These are phyloP conservation scores for Neocatenulostroma microsporum DNA, from an alignment of 2,329 filamentous ascomycete species.

Conservation along the genomic window DNA sequence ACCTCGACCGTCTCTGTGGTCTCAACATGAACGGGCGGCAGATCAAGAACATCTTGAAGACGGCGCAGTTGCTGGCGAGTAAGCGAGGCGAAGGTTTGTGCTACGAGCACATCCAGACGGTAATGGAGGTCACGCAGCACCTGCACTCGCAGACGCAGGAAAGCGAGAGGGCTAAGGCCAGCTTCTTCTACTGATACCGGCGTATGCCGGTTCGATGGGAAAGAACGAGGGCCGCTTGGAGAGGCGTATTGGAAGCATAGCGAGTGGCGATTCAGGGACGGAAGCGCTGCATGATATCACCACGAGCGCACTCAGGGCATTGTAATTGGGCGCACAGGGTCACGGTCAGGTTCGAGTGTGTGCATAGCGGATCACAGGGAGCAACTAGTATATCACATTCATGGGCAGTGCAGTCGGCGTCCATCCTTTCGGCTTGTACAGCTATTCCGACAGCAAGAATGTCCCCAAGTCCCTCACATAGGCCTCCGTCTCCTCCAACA, in stretches of 20 bases:
- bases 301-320: too few species aligned
- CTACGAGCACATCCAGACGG: slow-evolving; percentile 27
- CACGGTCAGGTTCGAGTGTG: too few species aligned
- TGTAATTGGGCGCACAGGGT: too few species aligned
- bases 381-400: too few species aligned
- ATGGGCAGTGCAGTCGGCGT: too few species aligned
- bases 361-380: too few species aligned
- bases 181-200: slow-evolving; percentile 3
- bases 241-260: background rate
- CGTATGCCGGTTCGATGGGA: background rate
- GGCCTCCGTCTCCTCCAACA: slow-evolving; percentile 33
- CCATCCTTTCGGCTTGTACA: too few species aligned
- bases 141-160: slow-evolving; percentile 22
- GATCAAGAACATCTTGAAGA: slow-evolving; percentile 39
- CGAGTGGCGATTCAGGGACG: too few species aligned
- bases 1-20: slow-evolving; percentile 25
- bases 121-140: slow-evolving; percentile 29
- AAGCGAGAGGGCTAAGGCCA: slow-evolving; percentile 12
- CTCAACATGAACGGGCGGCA: slow-evolving; percentile 34
- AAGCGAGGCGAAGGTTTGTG: slow-evolving; percentile 18
- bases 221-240: too few species aligned
- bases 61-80: slow-evolving; percentile 29
- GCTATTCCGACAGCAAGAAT: slow-evolving; percentile 19
- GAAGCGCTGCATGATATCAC: too few species aligned
- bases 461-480: slow-evolving; percentile 28